phyloP scores from a whole-genome alignment of 176 grass and related monocot species.

The Phoenix roebelenii region DNA sequence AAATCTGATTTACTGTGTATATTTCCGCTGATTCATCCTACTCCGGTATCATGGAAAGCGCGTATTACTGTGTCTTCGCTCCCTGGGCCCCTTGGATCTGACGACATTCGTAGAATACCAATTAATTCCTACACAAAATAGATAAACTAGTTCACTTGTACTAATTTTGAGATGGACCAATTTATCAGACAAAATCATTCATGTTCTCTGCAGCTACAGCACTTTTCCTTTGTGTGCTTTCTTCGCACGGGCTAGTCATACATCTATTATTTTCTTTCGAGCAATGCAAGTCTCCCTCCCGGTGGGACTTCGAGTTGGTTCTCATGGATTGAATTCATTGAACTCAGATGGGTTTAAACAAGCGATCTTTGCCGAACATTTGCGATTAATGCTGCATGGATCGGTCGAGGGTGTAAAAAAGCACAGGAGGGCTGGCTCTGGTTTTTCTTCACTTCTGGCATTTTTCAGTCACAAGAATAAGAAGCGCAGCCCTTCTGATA shows the following conservation, averaged over 20 bases:
- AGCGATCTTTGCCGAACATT: not conserved
- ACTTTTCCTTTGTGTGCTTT: slow-evolving; percentile 27
- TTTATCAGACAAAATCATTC: slow-evolving; percentile 12
- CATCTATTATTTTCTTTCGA: not conserved
- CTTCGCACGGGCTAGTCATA: slow-evolving; percentile 6
- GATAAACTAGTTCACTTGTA: not conserved
- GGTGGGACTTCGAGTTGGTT: not conserved
- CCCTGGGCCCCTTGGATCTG: too few relatives aligned
- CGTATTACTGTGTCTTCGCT: slow-evolving; percentile 16
- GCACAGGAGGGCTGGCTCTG: not conserved
- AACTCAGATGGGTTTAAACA: slow-evolving; percentile 19
- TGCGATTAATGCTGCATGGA: not conserved
- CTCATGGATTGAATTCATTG: not conserved
- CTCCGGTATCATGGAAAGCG: slow-evolving; percentile 68
- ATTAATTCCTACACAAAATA: not conserved
- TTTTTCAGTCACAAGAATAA: not conserved
- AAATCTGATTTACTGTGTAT: not conserved
- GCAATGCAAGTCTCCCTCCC: not conserved
- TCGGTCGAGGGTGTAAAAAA: not conserved
- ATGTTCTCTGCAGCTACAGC: slow-evolving; percentile 25
- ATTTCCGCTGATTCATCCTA: not conserved
- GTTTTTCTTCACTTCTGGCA: not conserved
- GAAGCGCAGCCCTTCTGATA: not conserved
- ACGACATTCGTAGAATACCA: not conserved
- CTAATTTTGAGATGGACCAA: not conserved